A percentile compares a stretch with the other conserved stretches of the same genome.
Evolutionary conservation across 768 basidiomycete species (phyloP).

Genomic region (Collybia sordida): DNA sequence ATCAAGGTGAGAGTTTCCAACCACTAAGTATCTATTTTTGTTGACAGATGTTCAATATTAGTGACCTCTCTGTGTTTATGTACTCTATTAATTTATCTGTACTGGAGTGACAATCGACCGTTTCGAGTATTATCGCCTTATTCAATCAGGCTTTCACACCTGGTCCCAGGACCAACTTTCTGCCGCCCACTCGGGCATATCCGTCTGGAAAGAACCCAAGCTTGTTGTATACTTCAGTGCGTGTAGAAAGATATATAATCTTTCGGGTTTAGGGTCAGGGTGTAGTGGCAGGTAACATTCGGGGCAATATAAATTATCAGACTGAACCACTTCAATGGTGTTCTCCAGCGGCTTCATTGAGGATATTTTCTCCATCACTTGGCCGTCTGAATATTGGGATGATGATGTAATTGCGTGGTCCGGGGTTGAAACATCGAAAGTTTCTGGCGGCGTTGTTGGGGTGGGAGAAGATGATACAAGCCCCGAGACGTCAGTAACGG

Average conservation of each 20-base stretch:
- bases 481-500: not conserved
- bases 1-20: conserved; percentile 59
- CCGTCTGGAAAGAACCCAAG: conserved; percentile 81
- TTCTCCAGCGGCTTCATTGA: conserved; percentile 36
- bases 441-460: conserved; percentile 7
- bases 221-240: conserved; percentile 83
- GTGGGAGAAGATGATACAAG: conserved; percentile 6
- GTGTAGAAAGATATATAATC: conserved; percentile 94
- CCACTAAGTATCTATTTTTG: too few species aligned
- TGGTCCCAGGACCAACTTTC: conserved; percentile 71
- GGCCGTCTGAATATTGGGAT: conserved; percentile 45
- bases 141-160: conserved; percentile 14
- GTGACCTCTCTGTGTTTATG: too few species aligned
- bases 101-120: conserved; percentile 1
- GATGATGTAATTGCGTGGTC: conserved; percentile 10
- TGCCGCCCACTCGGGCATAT: conserved; percentile 87
- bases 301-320: conserved; percentile 67
- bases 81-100: conserved; percentile 8
- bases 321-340: conserved; percentile 33
- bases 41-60: too few species aligned
- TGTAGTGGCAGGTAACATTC: conserved; percentile 93
- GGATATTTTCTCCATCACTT: conserved; percentile 45
- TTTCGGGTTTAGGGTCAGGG: conserved; percentile 91
- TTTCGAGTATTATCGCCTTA: not conserved
- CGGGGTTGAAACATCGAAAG: conserved; percentile 14